A percentile compares a stretch with the other conserved stretches of the same genome.
phyloP scores from a whole-genome alignment of 768 basidiomycete species.

The Postia placenta region DNA sequence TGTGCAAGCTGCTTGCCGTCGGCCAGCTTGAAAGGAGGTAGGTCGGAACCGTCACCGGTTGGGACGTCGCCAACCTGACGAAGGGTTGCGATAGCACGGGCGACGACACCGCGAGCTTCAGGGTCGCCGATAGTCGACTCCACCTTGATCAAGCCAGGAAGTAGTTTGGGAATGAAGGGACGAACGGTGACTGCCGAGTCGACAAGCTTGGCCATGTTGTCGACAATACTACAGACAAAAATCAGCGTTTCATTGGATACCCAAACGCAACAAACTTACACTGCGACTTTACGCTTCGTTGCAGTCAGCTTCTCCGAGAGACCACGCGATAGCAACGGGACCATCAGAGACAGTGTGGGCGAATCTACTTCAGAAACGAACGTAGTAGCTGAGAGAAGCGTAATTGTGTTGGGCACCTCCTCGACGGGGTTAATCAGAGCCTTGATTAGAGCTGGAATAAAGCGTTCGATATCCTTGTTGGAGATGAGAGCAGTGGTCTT shows the following conservation, averaged over 20 bases:
- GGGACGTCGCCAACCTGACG: conserved; percentile 94
- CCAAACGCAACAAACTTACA: conserved; percentile 45
- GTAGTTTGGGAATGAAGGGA: conserved; percentile 93
- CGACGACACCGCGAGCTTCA: conserved; percentile 91
- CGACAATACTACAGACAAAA: conserved; percentile 61
- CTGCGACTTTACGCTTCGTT: conserved; percentile 96
- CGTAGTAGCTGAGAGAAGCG: conserved; percentile 94
- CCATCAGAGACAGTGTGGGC: conserved; percentile 95
- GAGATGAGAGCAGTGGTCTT: conserved; percentile 92
- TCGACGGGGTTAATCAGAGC: conserved; percentile 98
- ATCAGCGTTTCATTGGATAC: conserved; percentile 10
- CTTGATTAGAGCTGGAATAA: conserved; percentile 96
- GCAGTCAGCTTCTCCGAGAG: conserved; percentile 91
- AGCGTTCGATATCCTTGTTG: conserved; percentile 97
- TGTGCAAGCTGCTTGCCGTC: conserved; percentile 64
- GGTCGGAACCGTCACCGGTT: conserved; percentile 83
- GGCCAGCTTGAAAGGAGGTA: conserved; percentile 76
- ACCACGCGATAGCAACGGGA: conserved; percentile 92
- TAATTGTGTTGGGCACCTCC: conserved; percentile 94
- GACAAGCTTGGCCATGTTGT: conserved; percentile 99
- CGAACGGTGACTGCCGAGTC: conserved; percentile 93
- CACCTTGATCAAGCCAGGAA: conserved; percentile 94
- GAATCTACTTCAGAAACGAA: conserved; percentile 99
- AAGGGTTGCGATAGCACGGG: conserved; percentile 90
- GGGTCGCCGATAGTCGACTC: conserved; percentile 95